phyloP scores from a whole-genome alignment of 208 protist species.

The Trypanosoma vivax region DNA sequence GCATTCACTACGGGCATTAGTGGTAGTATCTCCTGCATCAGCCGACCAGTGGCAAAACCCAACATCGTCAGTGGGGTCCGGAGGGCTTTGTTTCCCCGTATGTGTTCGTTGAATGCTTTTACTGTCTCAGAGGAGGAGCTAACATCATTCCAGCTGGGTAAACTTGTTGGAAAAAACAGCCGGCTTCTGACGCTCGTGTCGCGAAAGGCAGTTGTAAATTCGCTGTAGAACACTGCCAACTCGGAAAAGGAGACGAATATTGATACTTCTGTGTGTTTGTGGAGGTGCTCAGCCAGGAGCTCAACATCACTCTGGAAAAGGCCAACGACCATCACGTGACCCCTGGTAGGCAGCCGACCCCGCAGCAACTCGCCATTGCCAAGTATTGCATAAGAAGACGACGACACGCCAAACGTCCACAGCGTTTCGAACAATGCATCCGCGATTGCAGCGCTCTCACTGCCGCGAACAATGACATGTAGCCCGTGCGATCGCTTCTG shows the following conservation, averaged over 20 bases:
- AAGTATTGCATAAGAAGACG: background rate
- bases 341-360: background rate
- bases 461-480: background rate
- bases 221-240: background rate
- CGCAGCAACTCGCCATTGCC: background rate
- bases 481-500: background rate
- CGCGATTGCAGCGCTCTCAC: background rate
- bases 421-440: background rate
- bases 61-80: background rate
- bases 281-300: background rate
- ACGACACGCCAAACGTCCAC: background rate
- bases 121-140: background rate
- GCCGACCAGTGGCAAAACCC: background rate
- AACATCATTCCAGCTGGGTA: background rate
- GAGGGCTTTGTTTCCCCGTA: background rate
- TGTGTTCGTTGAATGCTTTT: background rate
- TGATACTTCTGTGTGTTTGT: background rate
- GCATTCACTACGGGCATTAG: background rate
- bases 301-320: background rate
- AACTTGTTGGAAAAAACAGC: too few relatives aligned
- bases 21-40: background rate
- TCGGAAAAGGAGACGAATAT: background rate
- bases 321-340: background rate
- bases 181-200: too few relatives aligned
- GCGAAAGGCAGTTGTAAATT: background rate